Base-by-base conservation (phyloP, 371 early-diverging fungal species). In the Mortierella sp. region DNA sequence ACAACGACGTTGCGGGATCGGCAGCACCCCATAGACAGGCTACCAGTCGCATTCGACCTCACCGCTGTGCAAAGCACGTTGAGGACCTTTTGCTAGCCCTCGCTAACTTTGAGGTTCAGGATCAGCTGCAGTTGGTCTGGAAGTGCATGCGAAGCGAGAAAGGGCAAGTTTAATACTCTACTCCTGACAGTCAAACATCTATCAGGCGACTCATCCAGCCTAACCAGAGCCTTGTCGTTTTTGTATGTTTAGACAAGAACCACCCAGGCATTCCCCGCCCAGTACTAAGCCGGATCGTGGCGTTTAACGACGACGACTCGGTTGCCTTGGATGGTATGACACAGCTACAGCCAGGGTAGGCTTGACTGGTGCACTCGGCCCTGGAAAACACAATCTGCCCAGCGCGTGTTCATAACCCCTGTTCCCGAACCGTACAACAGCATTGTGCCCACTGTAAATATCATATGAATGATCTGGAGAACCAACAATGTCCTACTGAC, bases 1-100 rank as follows among this genome's bases (percentile, higher is more conserved):
- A 67, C 37, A 67, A 69, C 51, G 59, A 48, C 22, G 61, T 51
- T 29, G 40, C 62, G 16, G 31, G n/a, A n/a, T n/a, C 21, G 34
- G 53, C 44, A 10, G 46, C 48, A 1, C 44, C 54, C 21, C 65
- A 28, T 28, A 37, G 60, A 28, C 37, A 13, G 37, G 10, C 63
- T 27, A 14, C 17, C 16, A 54, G 49, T 12, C 39, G 50, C 21
- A 37, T 57, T 10, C 55, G 61, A 12, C 76, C 76, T 14, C 76
- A 76, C 21, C 64, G 76, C 4, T 76, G 76, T 17, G 76, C 76
- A 24, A 76, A 76, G 57, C 76, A 76, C 60, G 53, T 76, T 7
- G 76, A 76, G 39, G 76, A 76, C 60, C 57, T 76, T 16, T 31
- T 76, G 69, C 51, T 54, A 17, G 69, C 76, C 47, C 60, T 76